phyloP scores from a whole-genome alignment of 768 basidiomycete genomes.

The Tephrocybe sp. region DNA sequence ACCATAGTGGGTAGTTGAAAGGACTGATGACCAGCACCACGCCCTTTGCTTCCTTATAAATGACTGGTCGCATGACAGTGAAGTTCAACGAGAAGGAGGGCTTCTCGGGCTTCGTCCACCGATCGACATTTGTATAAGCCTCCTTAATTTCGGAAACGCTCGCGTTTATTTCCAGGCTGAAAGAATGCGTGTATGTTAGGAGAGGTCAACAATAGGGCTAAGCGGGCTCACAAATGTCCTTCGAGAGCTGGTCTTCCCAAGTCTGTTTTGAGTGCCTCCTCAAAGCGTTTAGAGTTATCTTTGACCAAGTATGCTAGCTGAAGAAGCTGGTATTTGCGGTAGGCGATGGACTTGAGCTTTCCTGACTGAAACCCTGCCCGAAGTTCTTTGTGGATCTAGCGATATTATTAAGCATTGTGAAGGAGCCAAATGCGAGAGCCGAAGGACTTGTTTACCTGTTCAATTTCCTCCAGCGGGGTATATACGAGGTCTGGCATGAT shows the following conservation, averaged over 20 bases:
- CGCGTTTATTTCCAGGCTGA: conserved; percentile 60
- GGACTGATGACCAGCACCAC: conserved; percentile 66
- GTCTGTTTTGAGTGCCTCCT: conserved; percentile 56
- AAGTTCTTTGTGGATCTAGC: conserved; percentile 56
- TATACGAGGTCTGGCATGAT: conserved; percentile 34
- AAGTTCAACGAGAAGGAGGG: conserved; percentile 56
- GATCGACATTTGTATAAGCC: conserved; percentile 62
- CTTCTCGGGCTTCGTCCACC: conserved; percentile 69
- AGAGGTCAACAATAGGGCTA: neutral
- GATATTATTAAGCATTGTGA: neutral
- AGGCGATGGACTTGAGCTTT: conserved; percentile 62
- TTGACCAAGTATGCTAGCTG: conserved; percentile 70
- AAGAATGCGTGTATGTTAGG: neutral
- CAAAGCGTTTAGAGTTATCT: conserved; percentile 65
- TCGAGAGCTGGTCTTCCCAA: conserved; percentile 65
- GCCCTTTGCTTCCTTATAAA: conserved; percentile 78
- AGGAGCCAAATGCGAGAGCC: neutral
- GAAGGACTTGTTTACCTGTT: conserved; percentile 41
- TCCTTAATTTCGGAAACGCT: conserved; percentile 49
- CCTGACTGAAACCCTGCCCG: conserved; percentile 59
- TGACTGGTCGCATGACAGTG: conserved; percentile 55
- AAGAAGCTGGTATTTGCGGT: conserved; percentile 73
- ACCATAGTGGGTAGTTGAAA: conserved; percentile 74
- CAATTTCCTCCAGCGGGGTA: conserved; percentile 54
- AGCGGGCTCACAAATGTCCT: conserved; percentile 40